Base-by-base conservation (phyloP, 176 grass and related monocot genomes). In the Aegilops bicornis region DNA sequence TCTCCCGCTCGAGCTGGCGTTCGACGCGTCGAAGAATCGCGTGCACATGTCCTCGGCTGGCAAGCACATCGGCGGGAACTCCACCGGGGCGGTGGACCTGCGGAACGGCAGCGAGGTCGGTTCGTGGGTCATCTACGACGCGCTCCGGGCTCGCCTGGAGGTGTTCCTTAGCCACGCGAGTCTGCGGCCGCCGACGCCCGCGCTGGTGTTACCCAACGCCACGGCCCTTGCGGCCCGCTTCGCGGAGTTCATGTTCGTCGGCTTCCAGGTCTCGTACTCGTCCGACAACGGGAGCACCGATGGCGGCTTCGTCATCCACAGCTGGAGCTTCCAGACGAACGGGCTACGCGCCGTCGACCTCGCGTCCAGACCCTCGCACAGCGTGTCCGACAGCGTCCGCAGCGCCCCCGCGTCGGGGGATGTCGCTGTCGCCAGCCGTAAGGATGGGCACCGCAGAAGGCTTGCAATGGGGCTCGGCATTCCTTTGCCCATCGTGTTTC, bases 181-280 rank as follows among this genome's bases (percentile, higher is more conserved):
- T 13, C 42, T 76, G 15, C 61, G 69, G 17, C 87, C 90, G 7
- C 37, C 3, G 15, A 60, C 63, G 40, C 79, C 86, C 4, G 60
- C 80, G 16, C 56, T 89, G 12, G 80, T 89, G 29, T 76, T 75
- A 5, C 4, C 60, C 37, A 65, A 86, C 39, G 40, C 84, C 37
- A 19, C 80, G 8, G 30, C 12, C 45, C 35, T 92, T 0, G 48
- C 63, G 66, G 76, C 43, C 12, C 86, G 52, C 32, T 88, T 91
- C 77, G 71, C 77, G 12, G 83, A 83, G 60, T 80, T 83, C 87
- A 89, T 92, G 90, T 92, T 86, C 72, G 79, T 92, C 32, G 90
- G 79, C 74, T 86, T 92, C 68, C 35, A 86, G 73, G 87, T 88
- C 15, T 75, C 71, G 2, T 86, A 9, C 58, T 85, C 74, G 32